These are phyloP conservation scores for Aspergillus sclerotiicarbonarius DNA, from an alignment of 495 filamentous ascomycete genomes.

Conservation along the genomic window DNA sequence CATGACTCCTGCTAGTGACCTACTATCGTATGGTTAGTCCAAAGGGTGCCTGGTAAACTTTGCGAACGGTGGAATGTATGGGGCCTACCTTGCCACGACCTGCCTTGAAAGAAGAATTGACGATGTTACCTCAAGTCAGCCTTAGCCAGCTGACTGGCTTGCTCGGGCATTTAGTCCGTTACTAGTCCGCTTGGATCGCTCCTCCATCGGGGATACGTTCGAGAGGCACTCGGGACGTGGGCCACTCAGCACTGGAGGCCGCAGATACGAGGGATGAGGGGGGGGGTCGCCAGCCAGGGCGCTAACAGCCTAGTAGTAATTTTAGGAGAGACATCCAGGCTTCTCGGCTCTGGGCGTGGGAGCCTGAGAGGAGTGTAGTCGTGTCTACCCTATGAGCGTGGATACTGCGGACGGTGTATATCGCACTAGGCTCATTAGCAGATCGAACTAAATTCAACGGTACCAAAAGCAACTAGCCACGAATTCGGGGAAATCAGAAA, in stretches of 20 bases:
- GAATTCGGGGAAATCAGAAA: not conserved
- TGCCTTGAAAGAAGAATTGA: not conserved
- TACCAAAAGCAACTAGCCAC: not conserved
- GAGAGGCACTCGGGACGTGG: not conserved
- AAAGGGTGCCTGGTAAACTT: not conserved
- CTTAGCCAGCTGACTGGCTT: constrained; percentile 7
- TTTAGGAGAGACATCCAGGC: too few relatives aligned
- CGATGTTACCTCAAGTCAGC: constrained; percentile 7
- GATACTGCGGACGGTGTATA: not conserved
- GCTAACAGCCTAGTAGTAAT: too few relatives aligned
- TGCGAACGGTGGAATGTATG: constrained; percentile 11
- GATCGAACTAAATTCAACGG: constrained; percentile 1
- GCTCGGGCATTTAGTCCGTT: constrained; percentile 2
- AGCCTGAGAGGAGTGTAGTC: not conserved
- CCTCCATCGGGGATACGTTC: not conserved
- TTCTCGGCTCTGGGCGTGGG: not conserved
- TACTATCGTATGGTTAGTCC: not conserved
- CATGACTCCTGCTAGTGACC: not conserved
- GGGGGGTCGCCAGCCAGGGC: not conserved
- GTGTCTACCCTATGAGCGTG: not conserved
- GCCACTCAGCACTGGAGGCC: not conserved
- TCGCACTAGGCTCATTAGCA: not conserved
- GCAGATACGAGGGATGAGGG: not conserved
- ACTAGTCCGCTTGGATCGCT: constrained; percentile 10
- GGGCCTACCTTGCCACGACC: constrained; percentile 3